Base-by-base conservation (phyloP, 2,329 filamentous ascomycete species). In the Aspergillus texensis region DNA sequence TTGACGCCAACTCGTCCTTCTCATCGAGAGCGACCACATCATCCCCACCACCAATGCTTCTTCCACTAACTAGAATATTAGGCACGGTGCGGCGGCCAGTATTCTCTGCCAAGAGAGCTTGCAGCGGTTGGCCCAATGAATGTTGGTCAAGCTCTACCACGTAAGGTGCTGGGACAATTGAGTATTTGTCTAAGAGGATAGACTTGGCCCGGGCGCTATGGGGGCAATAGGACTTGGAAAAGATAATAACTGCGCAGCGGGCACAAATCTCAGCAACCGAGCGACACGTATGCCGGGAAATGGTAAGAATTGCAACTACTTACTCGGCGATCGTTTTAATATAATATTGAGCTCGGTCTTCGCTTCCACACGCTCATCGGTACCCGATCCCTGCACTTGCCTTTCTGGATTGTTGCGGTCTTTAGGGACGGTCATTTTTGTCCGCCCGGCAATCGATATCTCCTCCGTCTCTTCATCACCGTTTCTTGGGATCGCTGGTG, bases 161-260 rank as follows among this genome's bases (percentile, higher is more conserved):
- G 73, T 89, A 91, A 0, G 95, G 95, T 12, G 87, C 80, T 0
- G 95, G 95, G 0, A 88, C 86, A 74, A 99, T 96, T 60, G 83
- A 83, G 82, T 98, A 98, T 71, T 91, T 89, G 26, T 94, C 88
- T 48, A 97, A 87, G 46, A 99, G 86, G 61, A 98, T 86, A 50
- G 84, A 83, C 80, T 99, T 99, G 53, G 95, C 95, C 70, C 88
- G 89, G 75, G 89, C 90, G 58, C 93, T 97, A 80, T 87, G 90
- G 0, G 91, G 93, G 78, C 95, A 99, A 80, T 94, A 97, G 1
- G 91, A 88, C 79, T 99, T 98, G 67, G 93, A 97, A 82, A 98
- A 98, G 71, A 99, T 92, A 76, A 97, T 91, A 64, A 98, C 93
- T 95, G 68, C 8, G 61, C 30, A 46, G 53, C 19, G 53, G 21